Conservation (phyloP, 2,329 filamentous ascomycete genomes). For the Trichoderma pleuroti region DNA sequence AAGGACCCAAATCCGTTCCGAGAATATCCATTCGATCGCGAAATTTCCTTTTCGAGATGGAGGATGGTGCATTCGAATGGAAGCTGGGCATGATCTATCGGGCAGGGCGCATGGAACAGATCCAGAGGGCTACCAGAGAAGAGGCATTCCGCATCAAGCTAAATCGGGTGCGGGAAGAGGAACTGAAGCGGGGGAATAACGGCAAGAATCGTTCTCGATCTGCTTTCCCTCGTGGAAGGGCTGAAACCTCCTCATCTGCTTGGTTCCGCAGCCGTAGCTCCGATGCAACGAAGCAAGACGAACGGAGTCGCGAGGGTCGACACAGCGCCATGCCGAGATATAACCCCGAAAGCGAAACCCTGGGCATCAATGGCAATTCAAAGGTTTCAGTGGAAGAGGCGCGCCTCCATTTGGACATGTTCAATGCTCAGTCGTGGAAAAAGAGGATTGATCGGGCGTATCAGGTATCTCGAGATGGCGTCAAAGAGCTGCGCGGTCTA, state of each 20-base stretch:
- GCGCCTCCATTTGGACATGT: constrained; percentile 66
- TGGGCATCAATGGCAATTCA: constrained; percentile 65
- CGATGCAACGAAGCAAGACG: constrained; percentile 39
- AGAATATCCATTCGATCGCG: constrained; percentile 79
- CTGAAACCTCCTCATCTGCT: constrained; percentile 30
- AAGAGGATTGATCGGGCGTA: constrained; percentile 78
- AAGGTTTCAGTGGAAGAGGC: constrained; percentile 75
- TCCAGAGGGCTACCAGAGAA: constrained; percentile 82
- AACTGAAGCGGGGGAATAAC: constrained; percentile 51
- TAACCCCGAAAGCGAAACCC: constrained; percentile 67
- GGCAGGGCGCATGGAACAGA: constrained; percentile 81
- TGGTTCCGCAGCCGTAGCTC: constrained; percentile 55
- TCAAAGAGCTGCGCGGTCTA: constrained; percentile 71
- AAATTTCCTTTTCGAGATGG: constrained; percentile 83
- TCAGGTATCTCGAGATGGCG: constrained; percentile 64
- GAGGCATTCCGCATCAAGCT: constrained; percentile 86
- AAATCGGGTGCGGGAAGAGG: constrained; percentile 75
- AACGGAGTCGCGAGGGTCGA: constrained; percentile 31
- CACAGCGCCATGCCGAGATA: constrained; percentile 59
- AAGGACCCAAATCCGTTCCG: constrained; percentile 81
- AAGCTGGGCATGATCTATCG: constrained; percentile 94
- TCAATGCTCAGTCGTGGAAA: constrained; percentile 91
- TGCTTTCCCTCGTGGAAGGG: constrained; percentile 38
- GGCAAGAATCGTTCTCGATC: constrained; percentile 54
- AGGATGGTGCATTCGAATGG: constrained; percentile 97